phyloP scores from a whole-genome alignment of 164 flowering plant genomes.

The Stephania cephalantha region DNA sequence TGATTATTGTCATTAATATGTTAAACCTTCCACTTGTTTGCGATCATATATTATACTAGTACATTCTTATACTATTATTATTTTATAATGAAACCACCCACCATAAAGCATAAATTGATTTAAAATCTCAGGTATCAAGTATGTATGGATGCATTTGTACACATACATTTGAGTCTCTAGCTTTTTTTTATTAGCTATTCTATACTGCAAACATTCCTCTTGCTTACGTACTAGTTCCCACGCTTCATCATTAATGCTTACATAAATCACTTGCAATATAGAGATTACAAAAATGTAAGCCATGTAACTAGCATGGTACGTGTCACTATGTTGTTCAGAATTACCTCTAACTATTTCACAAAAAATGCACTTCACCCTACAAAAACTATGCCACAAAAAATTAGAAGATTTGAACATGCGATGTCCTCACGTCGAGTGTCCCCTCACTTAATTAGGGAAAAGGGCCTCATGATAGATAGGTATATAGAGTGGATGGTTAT shows the following conservation, averaged over 20 bases:
- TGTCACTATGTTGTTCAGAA: no score
- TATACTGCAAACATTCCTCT: neutral
- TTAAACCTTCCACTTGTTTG: neutral
- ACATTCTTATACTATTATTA: no score
- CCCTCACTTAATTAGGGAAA: no score
- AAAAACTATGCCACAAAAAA: no score
- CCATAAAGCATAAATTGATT: neutral
- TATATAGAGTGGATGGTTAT: neutral
- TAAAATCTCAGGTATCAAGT: neutral
- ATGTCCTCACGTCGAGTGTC: no score
- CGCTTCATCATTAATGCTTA: neutral
- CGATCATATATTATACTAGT: neutral
- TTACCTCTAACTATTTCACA: no score
- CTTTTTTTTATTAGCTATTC: neutral
- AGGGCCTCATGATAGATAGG: neutral
- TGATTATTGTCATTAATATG: no score
- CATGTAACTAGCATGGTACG: no score
- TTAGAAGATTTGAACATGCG: no score
- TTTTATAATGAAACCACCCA: neutral
- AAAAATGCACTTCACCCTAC: no score
- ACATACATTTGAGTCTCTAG: neutral
- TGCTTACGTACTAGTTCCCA: neutral
- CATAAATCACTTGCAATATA: neutral
- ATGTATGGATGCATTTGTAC: no score
- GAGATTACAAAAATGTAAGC: no score